Evolutionary conservation across 495 filamentous ascomycete species (phyloP), one percentile per base, ranked within the genome.

Genomic region (Aspergillus avenaceus): DNA sequence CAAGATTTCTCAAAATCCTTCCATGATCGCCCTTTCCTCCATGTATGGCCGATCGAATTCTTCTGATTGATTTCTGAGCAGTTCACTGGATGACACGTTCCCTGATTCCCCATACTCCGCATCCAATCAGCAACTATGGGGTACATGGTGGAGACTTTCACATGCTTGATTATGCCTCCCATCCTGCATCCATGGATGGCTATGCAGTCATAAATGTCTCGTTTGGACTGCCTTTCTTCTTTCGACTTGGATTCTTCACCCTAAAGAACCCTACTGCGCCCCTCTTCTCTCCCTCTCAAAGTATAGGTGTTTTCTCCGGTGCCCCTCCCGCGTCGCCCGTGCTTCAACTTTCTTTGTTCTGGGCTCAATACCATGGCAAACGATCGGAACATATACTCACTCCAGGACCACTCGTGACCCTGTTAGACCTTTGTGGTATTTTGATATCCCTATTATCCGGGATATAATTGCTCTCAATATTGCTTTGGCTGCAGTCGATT

Each of bases 121-220:
- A 8, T 3, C 43, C 36, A 46, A 41, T 45, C 23, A 52, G 42
- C 37, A 23, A 13, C 19, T 46, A 13, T 22, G 46, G 37, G 34
- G n/a, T 11, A n/a, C n/a, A 5, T 42, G 34, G 65, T 62, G 61
- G 58, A 54, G 60, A 56, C 55, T 52, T 59, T 67, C 55, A 62
- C 67, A 71, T 71, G 67, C 64, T 50, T 60, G 43, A 31, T 41
- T 48, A 29, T 36, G 46, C 16, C 43, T 31, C 38, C 43, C 27
- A 16, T 29, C 46, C 28, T 21, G 52, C 55, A 56, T 53, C 51
- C 47, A 47, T 58, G 50, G 54, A 44, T 50, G 18, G 43, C 25
- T 23, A 13, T 11, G 24, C n/a, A 9, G 2, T 45, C 16, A 19
- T 25, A 12, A 27, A 0, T 21, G 13, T 40, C 28, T 44, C 49